A percentile compares a stretch with the other conserved stretches of the same genome.
phyloP scores from a whole-genome alignment of 768 basidiomycete genomes.

The Tephrocybe sp. region DNA sequence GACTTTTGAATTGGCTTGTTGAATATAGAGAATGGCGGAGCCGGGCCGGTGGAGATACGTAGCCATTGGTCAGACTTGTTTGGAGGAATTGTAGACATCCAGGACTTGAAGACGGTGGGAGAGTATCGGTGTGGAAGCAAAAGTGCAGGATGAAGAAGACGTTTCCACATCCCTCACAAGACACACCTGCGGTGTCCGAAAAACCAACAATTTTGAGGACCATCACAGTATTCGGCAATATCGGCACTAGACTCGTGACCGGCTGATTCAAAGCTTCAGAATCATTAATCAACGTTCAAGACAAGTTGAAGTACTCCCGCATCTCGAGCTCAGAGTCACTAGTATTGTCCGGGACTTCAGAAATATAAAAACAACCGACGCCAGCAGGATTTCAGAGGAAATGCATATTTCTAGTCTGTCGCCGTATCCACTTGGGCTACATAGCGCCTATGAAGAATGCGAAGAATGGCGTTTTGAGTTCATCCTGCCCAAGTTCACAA shows the following conservation, averaged over 20 bases:
- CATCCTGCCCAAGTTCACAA: too few species aligned
- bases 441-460: constrained; percentile 29
- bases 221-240: constrained; percentile 10
- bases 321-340: too few species aligned
- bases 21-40: constrained; percentile 54
- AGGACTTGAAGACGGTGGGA: neutral
- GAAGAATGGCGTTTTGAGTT: too few species aligned
- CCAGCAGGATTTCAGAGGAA: constrained; percentile 6
- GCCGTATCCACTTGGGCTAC: constrained; percentile 76
- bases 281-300: too few species aligned
- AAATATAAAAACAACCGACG: constrained; percentile 1
- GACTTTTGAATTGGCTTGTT: constrained; percentile 64
- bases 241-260: constrained; percentile 6
- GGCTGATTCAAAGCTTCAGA: too few species aligned
- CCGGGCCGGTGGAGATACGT: constrained; percentile 25
- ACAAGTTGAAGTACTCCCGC: too few species aligned
- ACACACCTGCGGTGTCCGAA: constrained; percentile 3
- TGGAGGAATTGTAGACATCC: constrained; percentile 19
- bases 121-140: neutral
- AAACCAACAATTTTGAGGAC: constrained; percentile 10
- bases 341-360: too few species aligned
- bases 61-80: constrained; percentile 31
- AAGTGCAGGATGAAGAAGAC: constrained; percentile 1
- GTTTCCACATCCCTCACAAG: constrained; percentile 12
- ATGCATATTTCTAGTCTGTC: constrained; percentile 59